Evolutionary conservation across 768 basidiomycete species (phyloP), one percentile per base, ranked within the genome.

Genomic region (Paxillus ammoniavirescens): DNA sequence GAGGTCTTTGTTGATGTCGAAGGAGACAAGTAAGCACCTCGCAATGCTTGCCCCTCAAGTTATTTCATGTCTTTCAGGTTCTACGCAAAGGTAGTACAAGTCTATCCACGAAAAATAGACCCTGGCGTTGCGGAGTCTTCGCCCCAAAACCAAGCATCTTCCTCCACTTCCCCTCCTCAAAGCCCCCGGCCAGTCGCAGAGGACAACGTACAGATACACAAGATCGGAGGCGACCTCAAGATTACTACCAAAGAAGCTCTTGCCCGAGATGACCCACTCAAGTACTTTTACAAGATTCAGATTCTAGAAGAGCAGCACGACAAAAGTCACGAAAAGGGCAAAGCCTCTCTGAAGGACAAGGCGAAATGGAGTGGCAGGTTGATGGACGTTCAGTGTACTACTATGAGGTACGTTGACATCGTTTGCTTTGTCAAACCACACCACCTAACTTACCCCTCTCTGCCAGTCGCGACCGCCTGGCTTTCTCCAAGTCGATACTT

Each of bases 401-500:
- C 79, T 61, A 87, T 97, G 81, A 91, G 90, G 93, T 90, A 61
- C 49, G 80, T 70, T 21, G n/a, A 52, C 40, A 13, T 52, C 54
- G 35, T 49, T 40, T 23, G 14, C 17, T 43, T 42, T 46, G 38
- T 45, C 49, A 31, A 44, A 35, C 9, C 18, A 38, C 46, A 35
- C 36, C 35, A 43, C 30, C 53, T 55, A 31, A 43, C 54, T 36
- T 13, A 40, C 37, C 31, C 47, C 28, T 42, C 53, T 50, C 17
- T 50, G 17, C 36, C 54, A 98, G 95, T 64, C 94, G 97, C 55
- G 97, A 99, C 69, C 90, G 95, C 49, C 78, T 96, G 17, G 86
- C 93, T 17, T 98, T 98, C 73, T 96, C 93, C 28, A 98, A 98
- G 71, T 94, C 94, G 15, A 96, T 98, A 61, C 82, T 99, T 28